These are phyloP conservation scores for Aspergillus transmontanensis DNA, from an alignment of 2,329 filamentous ascomycete species.

Conservation along the genomic window DNA sequence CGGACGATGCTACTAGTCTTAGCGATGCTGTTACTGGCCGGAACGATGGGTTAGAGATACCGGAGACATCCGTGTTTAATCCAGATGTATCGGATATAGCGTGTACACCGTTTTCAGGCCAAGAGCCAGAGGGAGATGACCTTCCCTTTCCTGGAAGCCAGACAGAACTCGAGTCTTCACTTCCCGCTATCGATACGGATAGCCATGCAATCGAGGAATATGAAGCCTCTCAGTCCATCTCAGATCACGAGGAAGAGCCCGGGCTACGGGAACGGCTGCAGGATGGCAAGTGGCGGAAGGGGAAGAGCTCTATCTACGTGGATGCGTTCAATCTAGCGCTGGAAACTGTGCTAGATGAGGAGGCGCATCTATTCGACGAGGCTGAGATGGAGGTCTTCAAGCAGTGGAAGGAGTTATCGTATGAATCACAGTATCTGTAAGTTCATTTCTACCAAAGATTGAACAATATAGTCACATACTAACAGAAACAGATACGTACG, in stretches of 20 bases:
- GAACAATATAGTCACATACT: background rate
- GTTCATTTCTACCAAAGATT: slow-evolving; percentile 34
- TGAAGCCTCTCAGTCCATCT: slow-evolving; percentile 64
- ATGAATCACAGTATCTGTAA: slow-evolving; percentile 89
- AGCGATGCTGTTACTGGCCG: slow-evolving; percentile 3
- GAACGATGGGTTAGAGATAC: background rate
- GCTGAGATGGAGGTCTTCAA: slow-evolving; percentile 76
- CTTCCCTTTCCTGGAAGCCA: slow-evolving; percentile 39
- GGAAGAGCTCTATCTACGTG: slow-evolving; percentile 89
- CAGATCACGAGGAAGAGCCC: slow-evolving; percentile 46
- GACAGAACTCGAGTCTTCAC: slow-evolving; percentile 71
- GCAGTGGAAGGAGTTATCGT: slow-evolving; percentile 72
- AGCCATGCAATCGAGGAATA: slow-evolving; percentile 78
- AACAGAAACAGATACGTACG: slow-evolving; percentile 72
- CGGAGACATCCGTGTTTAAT: background rate
- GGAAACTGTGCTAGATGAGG: slow-evolving; percentile 85
- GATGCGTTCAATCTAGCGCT: slow-evolving; percentile 95
- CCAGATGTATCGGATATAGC: slow-evolving; percentile 19
- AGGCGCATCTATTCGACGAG: slow-evolving; percentile 81
- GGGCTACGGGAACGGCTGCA: slow-evolving; percentile 55
- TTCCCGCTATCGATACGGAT: slow-evolving; percentile 68
- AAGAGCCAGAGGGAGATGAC: slow-evolving; percentile 29
- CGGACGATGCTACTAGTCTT: slow-evolving; percentile 8
- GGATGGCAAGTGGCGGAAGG: slow-evolving; percentile 68
- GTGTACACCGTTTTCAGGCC: background rate